Percentiles rank a stretch among this genome's conserved stretches.
Conservation (phyloP, 179 eudicot species). For the Silene noctiflora region DNA sequence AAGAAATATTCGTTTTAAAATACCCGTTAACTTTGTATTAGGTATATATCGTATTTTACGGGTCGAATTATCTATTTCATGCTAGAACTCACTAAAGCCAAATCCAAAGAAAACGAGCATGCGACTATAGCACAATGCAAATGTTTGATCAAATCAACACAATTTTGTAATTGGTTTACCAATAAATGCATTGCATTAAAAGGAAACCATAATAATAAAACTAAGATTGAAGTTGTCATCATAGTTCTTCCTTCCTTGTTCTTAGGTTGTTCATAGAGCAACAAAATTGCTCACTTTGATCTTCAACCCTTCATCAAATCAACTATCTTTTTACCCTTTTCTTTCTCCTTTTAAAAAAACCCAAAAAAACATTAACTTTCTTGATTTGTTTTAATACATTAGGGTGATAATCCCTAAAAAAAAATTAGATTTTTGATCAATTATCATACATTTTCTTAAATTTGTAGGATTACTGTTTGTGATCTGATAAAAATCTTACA, state of each 20-base stretch:
- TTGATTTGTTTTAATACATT: background rate
- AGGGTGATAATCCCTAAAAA: background rate
- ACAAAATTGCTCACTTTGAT: conserved; percentile 1
- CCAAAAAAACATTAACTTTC: too few relatives aligned
- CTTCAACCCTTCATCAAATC: background rate
- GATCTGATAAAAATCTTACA: conserved; percentile 14
- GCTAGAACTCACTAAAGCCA: background rate
- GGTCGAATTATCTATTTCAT: background rate
- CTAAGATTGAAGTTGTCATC: background rate
- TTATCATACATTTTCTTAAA: conserved; percentile 16
- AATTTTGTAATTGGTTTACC: background rate
- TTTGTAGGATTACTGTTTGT: conserved; percentile 14
- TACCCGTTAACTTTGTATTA: too few relatives aligned
- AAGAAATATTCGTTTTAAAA: too few relatives aligned
- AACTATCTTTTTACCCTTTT: background rate
- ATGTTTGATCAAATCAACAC: background rate
- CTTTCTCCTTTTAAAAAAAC: background rate
- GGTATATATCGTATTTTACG: too few relatives aligned
- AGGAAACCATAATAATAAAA: too few relatives aligned
- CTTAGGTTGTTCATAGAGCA: background rate
- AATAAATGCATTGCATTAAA: background rate
- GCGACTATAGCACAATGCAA: background rate
- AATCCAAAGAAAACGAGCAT: conserved; percentile 4
- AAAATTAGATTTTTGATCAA: background rate
- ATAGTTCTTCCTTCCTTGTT: background rate